Conservation (phyloP, 352 stramenopile genomes). For the Blastocystis sp. region DNA sequence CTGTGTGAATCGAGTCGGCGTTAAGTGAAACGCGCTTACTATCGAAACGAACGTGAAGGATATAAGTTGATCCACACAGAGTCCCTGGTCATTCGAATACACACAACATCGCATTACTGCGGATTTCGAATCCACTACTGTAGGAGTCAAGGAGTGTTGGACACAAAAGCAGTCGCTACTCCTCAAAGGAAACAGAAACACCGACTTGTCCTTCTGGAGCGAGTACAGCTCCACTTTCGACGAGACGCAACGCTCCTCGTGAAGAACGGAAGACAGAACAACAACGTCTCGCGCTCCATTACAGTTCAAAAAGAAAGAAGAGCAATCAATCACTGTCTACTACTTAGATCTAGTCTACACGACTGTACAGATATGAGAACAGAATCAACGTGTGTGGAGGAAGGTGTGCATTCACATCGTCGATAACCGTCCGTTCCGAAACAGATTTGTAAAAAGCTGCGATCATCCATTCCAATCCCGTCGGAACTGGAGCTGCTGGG, state of each 20-base stretch:
- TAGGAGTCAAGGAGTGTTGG: not conserved
- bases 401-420: not conserved
- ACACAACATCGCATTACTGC: too few relatives aligned
- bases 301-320: not conserved
- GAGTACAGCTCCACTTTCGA: not conserved
- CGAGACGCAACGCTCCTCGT: not conserved
- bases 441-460: not conserved
- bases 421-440: not conserved
- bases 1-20: too few relatives aligned
- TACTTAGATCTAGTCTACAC: not conserved
- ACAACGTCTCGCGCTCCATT: not conserved
- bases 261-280: not conserved
- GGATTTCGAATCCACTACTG: too few relatives aligned
- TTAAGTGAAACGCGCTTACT: too few relatives aligned
- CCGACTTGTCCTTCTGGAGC: not conserved
- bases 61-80: too few relatives aligned
- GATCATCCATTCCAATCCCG: not conserved
- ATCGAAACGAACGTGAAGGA: too few relatives aligned
- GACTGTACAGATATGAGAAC: too few relatives aligned
- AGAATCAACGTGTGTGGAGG: too few relatives aligned
- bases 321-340: not conserved
- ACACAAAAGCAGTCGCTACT: not conserved
- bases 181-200: not conserved
- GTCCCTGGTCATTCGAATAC: too few relatives aligned
- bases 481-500: not conserved